Conservation (phyloP, 1,284 basidiomycete species). For the Boletus mariae region DNA sequence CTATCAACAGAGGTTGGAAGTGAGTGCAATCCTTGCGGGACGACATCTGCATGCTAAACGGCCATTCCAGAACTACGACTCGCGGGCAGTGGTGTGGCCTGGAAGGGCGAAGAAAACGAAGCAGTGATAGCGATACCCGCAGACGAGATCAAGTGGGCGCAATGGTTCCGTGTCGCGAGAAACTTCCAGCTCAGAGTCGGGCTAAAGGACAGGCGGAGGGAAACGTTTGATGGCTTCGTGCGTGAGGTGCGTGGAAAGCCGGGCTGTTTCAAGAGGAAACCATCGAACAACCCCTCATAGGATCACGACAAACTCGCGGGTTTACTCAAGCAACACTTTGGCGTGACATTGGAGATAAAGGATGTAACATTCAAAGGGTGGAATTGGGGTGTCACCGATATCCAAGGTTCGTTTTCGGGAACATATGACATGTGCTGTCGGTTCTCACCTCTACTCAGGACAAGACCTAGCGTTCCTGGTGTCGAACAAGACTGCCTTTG, state of each 20-base stretch:
- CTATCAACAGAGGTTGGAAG: slow-evolving; percentile 75
- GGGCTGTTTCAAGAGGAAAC: neutral
- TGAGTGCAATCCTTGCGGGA: slow-evolving; percentile 39
- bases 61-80: slow-evolving; percentile 75
- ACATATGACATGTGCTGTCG: neutral
- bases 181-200: slow-evolving; percentile 87
- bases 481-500: slow-evolving; percentile 88
- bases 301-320: slow-evolving; percentile 78
- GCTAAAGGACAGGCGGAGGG: slow-evolving; percentile 70
- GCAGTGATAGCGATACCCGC: slow-evolving; percentile 65
- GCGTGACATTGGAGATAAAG: slow-evolving; percentile 78
- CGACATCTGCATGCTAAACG: slow-evolving; percentile 1
- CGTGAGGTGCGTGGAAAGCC: slow-evolving; percentile 61
- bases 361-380: slow-evolving; percentile 93
- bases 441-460: slow-evolving; percentile 44
- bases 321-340: slow-evolving; percentile 84
- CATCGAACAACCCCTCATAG: slow-evolving; percentile 37
- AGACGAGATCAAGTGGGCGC: slow-evolving; percentile 79
- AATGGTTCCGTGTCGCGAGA: slow-evolving; percentile 90
- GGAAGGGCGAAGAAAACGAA: slow-evolving; percentile 77
- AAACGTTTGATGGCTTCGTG: slow-evolving; percentile 93
- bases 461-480: slow-evolving; percentile 89
- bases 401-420: slow-evolving; percentile 65
- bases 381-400: slow-evolving; percentile 98
- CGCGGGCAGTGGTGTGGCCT: slow-evolving; percentile 85